Conservation (phyloP, 345 rosid genomes). For the Moricandia arvensis region DNA sequence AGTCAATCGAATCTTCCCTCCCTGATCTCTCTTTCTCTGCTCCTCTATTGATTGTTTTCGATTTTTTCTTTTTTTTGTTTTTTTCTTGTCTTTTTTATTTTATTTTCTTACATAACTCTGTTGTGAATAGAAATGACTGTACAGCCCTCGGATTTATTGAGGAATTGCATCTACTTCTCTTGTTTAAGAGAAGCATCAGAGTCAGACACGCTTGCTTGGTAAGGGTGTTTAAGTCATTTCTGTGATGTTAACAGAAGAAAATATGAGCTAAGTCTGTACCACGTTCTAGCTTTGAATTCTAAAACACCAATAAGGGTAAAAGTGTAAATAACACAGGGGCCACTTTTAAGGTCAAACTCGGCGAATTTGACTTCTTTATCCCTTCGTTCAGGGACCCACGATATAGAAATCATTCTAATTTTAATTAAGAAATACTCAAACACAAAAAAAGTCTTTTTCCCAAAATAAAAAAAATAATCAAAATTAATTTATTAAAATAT, state of each 20-base stretch:
- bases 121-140: neutral
- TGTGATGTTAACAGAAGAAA: neutral
- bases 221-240: neutral
- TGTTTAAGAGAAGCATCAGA: neutral
- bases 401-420: neutral
- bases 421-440: too few relatives aligned
- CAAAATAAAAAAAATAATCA: too few relatives aligned
- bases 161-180: neutral
- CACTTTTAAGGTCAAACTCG: conserved; percentile 1
- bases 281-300: neutral
- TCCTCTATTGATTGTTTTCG: neutral
- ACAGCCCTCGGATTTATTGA: neutral
- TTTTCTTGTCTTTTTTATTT: neutral
- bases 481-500: too few relatives aligned
- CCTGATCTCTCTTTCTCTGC: neutral
- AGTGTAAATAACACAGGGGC: neutral
- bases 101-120: neutral
- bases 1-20: neutral
- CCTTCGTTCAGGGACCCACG: neutral
- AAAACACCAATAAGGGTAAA: neutral
- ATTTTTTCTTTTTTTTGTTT: neutral
- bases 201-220: neutral
- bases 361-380: neutral
- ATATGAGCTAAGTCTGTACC: neutral
- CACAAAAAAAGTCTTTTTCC: too few relatives aligned